Conservation (phyloP, 306 rosid genomes). For the Gynostemma pentaphyllum region DNA sequence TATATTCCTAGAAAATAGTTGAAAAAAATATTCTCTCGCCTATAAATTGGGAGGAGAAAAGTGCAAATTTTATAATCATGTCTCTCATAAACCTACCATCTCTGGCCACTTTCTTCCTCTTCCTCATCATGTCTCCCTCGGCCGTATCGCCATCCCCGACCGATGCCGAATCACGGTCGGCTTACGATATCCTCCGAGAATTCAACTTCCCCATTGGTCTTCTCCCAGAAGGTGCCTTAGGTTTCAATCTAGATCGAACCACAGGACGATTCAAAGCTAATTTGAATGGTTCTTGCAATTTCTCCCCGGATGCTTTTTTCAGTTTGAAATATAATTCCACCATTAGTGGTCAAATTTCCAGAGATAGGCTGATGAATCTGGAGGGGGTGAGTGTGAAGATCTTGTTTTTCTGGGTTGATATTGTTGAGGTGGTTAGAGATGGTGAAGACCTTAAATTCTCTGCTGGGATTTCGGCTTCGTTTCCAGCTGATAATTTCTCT, state of each 20-base stretch:
- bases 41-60: background rate
- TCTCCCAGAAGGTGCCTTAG: conserved; percentile 49
- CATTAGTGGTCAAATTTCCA: conserved; percentile 43
- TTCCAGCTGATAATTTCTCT: conserved; percentile 50
- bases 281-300: conserved; percentile 49
- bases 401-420: conserved; percentile 62
- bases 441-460: conserved; percentile 54
- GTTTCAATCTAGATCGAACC: conserved; percentile 35
- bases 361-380: conserved; percentile 34
- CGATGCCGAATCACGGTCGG: conserved; percentile 18
- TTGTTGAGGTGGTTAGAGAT: conserved; percentile 50
- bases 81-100: too few relatives aligned
- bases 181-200: conserved; percentile 36
- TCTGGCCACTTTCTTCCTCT: background rate
- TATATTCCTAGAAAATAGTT: background rate
- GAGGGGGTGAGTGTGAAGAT: conserved; percentile 70
- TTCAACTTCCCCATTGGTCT: conserved; percentile 57
- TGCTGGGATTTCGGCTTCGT: conserved; percentile 65
- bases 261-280: conserved; percentile 43
- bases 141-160: conserved; percentile 5
- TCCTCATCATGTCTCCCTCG: conserved; percentile 23
- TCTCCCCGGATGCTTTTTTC: conserved; percentile 66
- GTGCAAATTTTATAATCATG: too few relatives aligned
- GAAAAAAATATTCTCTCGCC: background rate
- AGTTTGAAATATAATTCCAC: conserved; percentile 49